Percentiles rank a stretch among this genome's conserved stretches.
Evolutionary conservation across 352 stramenopile species (phyloP).

Genomic region (Pythium diclinum): DNA sequence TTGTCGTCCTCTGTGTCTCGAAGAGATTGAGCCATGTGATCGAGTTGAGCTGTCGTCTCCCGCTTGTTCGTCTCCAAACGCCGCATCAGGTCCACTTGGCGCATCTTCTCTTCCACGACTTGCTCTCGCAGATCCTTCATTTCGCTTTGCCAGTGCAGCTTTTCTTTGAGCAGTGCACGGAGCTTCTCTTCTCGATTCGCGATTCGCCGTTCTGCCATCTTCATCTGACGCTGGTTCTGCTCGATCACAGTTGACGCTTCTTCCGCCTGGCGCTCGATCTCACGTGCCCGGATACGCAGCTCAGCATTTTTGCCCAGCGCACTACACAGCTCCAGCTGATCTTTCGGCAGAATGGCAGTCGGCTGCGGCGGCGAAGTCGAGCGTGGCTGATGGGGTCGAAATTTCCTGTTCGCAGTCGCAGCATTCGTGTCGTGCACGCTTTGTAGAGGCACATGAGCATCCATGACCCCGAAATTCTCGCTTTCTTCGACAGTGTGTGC

Average conservation of each 20-base stretch:
- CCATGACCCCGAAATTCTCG: constrained; percentile 26
- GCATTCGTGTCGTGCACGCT: constrained; percentile 6
- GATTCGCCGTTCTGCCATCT: constrained; percentile 49
- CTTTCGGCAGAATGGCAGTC: constrained; percentile 28
- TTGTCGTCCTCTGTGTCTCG: constrained; percentile 45
- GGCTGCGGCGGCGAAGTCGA: constrained; percentile 15
- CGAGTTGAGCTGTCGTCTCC: constrained; percentile 37
- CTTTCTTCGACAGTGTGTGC: constrained; percentile 20
- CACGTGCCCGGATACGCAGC: constrained; percentile 49
- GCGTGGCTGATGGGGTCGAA: constrained; percentile 21
- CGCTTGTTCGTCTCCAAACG: constrained; percentile 51
- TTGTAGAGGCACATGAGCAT: constrained; percentile 9
- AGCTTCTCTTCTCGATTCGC: constrained; percentile 66
- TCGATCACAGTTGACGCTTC: constrained; percentile 44
- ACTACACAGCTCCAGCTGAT: constrained; percentile 53
- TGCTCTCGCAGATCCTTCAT: constrained; percentile 55
- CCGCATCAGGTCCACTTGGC: constrained; percentile 58
- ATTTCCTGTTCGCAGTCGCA: constrained; percentile 20
- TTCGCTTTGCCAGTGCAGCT: constrained; percentile 66
- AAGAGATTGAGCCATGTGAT: constrained; percentile 34
- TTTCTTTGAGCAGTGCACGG: constrained; percentile 57
- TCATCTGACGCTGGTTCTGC: constrained; percentile 56
- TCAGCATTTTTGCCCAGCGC: constrained; percentile 65
- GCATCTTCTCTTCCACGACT: constrained; percentile 72
- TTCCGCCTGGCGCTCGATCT: constrained; percentile 50